phyloP scores from a whole-genome alignment of 495 filamentous ascomycete species.

The Podospora didyma region DNA sequence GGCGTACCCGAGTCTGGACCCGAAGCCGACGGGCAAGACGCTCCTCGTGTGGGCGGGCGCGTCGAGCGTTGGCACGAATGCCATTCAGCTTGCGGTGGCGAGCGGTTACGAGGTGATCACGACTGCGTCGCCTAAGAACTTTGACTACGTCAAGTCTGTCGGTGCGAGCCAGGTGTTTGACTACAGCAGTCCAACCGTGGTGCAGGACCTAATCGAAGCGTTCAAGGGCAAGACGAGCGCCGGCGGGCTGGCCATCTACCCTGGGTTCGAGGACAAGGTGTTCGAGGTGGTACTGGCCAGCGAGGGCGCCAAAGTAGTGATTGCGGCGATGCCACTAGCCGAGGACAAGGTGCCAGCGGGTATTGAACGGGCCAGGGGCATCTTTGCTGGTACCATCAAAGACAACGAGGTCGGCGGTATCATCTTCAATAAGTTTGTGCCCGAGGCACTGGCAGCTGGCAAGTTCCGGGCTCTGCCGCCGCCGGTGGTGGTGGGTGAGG shows the following conservation, averaged over 20 bases:
- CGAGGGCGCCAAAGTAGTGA: not conserved
- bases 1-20: slow-evolving; percentile 20
- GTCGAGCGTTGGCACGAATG: slow-evolving; percentile 54
- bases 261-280: not conserved
- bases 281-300: not conserved
- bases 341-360: not conserved
- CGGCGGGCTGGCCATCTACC: not conserved
- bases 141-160: slow-evolving; percentile 46
- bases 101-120: slow-evolving; percentile 59
- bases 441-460: not conserved
- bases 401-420: not conserved
- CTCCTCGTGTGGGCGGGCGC: slow-evolving; percentile 59
- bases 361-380: not conserved
- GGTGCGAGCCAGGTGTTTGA: slow-evolving; percentile 57
- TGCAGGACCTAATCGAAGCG: not conserved
- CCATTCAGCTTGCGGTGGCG: slow-evolving; percentile 57
- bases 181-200: slow-evolving; percentile 34
- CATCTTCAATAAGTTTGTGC: not conserved
- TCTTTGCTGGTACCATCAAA: not conserved
- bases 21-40: slow-evolving; percentile 32
- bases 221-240: not conserved
- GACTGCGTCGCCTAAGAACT: slow-evolving; percentile 53
- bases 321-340: not conserved
- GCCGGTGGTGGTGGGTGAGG: not conserved
- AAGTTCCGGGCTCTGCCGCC: not conserved